phyloP scores from a whole-genome alignment of 352 stramenopile species.

The Stramenopiles sp. region DNA sequence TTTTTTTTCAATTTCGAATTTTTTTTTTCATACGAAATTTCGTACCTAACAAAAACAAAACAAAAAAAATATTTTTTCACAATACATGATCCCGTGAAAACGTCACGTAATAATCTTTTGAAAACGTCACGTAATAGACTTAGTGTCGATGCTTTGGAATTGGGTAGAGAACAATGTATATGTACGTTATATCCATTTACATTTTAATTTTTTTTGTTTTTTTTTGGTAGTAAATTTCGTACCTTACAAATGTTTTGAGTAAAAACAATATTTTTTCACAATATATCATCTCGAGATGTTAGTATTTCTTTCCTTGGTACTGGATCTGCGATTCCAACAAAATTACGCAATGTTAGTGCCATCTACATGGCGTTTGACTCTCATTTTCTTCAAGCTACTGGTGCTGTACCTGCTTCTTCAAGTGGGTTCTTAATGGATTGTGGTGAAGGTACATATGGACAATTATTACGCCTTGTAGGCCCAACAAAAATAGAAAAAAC shows the following conservation, averaged over 20 bases:
- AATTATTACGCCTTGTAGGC: slow-evolving; percentile 28
- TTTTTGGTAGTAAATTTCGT: neutral
- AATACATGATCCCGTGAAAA: too few relatives aligned
- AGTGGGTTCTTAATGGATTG: slow-evolving; percentile 79
- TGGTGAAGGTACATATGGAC: slow-evolving; percentile 71
- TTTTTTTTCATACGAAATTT: too few relatives aligned
- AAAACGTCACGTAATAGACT: too few relatives aligned
- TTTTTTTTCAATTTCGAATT: too few relatives aligned
- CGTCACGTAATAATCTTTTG: too few relatives aligned
- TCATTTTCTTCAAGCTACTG: too few relatives aligned
- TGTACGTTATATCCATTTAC: neutral
- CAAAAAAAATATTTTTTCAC: too few relatives aligned
- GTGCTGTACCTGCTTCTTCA: too few relatives aligned
- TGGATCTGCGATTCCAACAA: slow-evolving; percentile 75
- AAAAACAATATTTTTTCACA: slow-evolving; percentile 1
- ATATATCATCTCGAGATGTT: neutral
- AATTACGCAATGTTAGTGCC: slow-evolving; percentile 83
- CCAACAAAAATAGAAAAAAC: slow-evolving; percentile 16
- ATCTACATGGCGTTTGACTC: slow-evolving; percentile 27
- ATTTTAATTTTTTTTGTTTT: neutral
- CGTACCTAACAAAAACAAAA: too few relatives aligned
- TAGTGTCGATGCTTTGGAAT: too few relatives aligned
- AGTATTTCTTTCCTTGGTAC: slow-evolving; percentile 77
- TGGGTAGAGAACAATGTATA: neutral
- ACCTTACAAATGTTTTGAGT: slow-evolving; percentile 3